These are phyloP conservation scores for Clarireedia sp. DNA, from an alignment of 2,329 filamentous ascomycete genomes.

Conservation along the genomic window DNA sequence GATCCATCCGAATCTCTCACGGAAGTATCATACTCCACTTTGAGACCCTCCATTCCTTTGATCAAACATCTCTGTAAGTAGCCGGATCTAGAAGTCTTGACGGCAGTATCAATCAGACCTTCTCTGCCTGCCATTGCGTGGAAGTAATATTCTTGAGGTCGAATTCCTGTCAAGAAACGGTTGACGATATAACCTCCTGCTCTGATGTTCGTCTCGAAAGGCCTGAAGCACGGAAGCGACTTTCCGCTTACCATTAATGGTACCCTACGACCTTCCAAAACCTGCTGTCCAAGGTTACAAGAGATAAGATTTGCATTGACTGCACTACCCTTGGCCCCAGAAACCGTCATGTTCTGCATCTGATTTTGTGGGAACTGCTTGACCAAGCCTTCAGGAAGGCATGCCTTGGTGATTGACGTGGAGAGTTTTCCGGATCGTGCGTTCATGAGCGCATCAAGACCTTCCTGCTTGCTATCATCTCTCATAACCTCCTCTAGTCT, in stretches of 20 bases:
- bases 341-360: constrained; percentile 98
- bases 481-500: constrained; percentile 84
- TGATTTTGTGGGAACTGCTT: constrained; percentile 95
- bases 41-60: constrained; percentile 95
- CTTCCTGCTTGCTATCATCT: constrained; percentile 84
- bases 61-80: constrained; percentile 96
- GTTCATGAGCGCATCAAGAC: constrained; percentile 84
- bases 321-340: constrained; percentile 83
- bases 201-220: constrained; percentile 80
- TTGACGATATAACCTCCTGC: constrained; percentile 92
- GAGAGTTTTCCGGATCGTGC: constrained; percentile 62
- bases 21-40: constrained; percentile 86
- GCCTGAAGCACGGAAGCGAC: constrained; percentile 85
- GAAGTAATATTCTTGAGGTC: constrained; percentile 97
- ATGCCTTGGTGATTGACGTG: constrained; percentile 66
- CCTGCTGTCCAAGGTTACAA: constrained; percentile 93
- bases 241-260: constrained; percentile 98
- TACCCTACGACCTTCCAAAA: constrained; percentile 88
- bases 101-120: constrained; percentile 96
- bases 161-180: constrained; percentile 94
- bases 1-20: constrained; percentile 91
- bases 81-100: constrained; percentile 95
- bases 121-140: constrained; percentile 99
- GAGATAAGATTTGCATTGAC: constrained; percentile 98
- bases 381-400: constrained; percentile 72